Percentiles rank a stretch among this genome's conserved stretches.
phyloP scores from a whole-genome alignment of 805 yeast genomes.

The Candida ulmi region DNA sequence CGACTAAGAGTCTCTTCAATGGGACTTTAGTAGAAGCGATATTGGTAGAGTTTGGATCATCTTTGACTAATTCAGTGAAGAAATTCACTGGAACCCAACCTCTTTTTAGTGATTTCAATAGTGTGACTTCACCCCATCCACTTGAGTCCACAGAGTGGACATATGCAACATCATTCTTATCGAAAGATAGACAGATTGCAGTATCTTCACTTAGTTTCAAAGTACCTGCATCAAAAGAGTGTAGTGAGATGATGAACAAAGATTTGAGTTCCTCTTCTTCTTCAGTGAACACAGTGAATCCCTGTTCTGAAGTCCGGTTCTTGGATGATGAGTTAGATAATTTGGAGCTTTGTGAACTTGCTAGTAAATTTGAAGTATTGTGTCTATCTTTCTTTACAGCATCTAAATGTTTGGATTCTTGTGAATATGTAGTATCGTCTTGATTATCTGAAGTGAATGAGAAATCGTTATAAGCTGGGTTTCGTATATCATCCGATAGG shows the following conservation, averaged over 20 bases:
- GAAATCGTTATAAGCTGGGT: slow-evolving; percentile 1
- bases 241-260: slow-evolving; percentile 51
- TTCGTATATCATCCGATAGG: too few species aligned
- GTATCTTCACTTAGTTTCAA: slow-evolving; percentile 62
- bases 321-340: too few species aligned
- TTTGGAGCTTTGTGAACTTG: too few species aligned
- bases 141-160: slow-evolving; percentile 75
- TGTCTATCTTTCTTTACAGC: slow-evolving; percentile 60
- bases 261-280: slow-evolving; percentile 43
- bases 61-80: slow-evolving; percentile 43
- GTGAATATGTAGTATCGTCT: slow-evolving; percentile 16
- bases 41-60: slow-evolving; percentile 5
- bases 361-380: slow-evolving; percentile 43
- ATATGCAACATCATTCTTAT: slow-evolving; percentile 65
- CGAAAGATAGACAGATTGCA: slow-evolving; percentile 68
- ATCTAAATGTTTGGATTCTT: slow-evolving; percentile 33
- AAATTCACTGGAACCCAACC: slow-evolving; percentile 90
- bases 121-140: slow-evolving; percentile 86
- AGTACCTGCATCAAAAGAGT: slow-evolving; percentile 51
- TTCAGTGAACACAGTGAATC: neutral
- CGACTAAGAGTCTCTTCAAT: slow-evolving; percentile 47
- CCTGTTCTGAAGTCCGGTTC: too few species aligned
- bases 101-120: slow-evolving; percentile 53
- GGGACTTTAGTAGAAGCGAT: slow-evolving; percentile 32
- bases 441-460: slow-evolving; percentile 8